Evolutionary conservation across 768 basidiomycete species (phyloP).

Genomic region (Daedalea quercina): DNA sequence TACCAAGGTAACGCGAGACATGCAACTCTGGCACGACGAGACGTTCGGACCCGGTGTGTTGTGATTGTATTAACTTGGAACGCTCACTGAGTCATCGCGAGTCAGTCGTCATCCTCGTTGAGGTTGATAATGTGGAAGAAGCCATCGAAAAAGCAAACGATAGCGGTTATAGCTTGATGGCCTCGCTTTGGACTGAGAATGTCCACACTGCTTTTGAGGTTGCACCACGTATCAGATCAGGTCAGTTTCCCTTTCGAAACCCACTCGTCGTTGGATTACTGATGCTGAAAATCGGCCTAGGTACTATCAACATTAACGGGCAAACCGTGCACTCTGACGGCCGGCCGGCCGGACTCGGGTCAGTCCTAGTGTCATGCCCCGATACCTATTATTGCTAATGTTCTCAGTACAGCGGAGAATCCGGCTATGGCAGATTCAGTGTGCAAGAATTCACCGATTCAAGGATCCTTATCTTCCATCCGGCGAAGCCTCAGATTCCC

Average conservation of each 20-base stretch:
- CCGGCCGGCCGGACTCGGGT: background rate
- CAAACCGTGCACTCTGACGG: background rate
- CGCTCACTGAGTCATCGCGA: too few relatives aligned
- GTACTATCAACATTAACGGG: background rate
- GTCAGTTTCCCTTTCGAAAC: constrained; percentile 19
- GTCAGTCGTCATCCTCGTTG: constrained; percentile 38
- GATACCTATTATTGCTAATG: too few relatives aligned
- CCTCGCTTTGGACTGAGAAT: constrained; percentile 48
- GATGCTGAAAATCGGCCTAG: background rate
- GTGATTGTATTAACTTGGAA: background rate
- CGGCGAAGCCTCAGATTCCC: too few relatives aligned
- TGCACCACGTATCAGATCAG: constrained; percentile 41
- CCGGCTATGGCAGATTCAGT: too few relatives aligned
- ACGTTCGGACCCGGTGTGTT: constrained; percentile 51
- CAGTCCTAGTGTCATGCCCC: too few relatives aligned
- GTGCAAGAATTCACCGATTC: too few relatives aligned
- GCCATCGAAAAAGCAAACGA: constrained; percentile 50
- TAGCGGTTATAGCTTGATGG: constrained; percentile 43
- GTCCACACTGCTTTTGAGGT: constrained; percentile 36
- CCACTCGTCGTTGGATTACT: background rate
- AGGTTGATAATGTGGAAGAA: constrained; percentile 44
- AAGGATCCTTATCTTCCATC: too few relatives aligned
- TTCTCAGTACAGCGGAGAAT: too few relatives aligned
- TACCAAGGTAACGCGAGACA: constrained; percentile 39
- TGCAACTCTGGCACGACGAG: constrained; percentile 50